Evolutionary conservation across 2,329 filamentous ascomycete species (phyloP), one percentile per base, ranked within the genome.

Genomic region (Nemania bipapillata): DNA sequence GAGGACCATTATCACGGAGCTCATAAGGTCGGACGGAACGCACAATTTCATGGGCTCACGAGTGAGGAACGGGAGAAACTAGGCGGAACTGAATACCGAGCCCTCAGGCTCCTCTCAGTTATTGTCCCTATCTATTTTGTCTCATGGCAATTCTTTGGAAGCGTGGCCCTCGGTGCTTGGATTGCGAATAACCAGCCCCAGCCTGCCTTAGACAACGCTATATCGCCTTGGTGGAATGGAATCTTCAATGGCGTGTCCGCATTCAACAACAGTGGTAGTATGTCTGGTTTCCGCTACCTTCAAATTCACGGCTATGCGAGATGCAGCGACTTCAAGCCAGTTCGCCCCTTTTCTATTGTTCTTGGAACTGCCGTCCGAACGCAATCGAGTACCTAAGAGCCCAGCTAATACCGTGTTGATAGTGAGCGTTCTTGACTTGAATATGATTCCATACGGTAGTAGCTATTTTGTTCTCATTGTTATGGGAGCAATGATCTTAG

Each of bases 151-250:
- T 68, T 85, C 7, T 70, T 85, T 6, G 82, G 83, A 8, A 79
- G 78, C 61, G 71, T 86, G 5, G 80, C 79, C 6, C 77, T 85
- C 42, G 89, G 86, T 9, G 87, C 87, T 17, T 92, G 87, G 83
- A 86, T 91, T 62, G 83, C 82, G 17, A 77, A 81, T 66, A 83
- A 89, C 69, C 82, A 83, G 50, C 80, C 86, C 0, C 79, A 80
- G 8, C 80, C 83, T 3, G 83, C 88, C 0, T 75, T 79, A 1
- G 78, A 76, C 4, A 90, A 91, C 75, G 87, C 85, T 12, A 83
- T 90, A 62, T 87, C 88, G 66, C 86, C 90, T 37, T 91, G 87
- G 87, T 92, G 90, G 89, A 81, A 88, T 2, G 90, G 90, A 47
- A 85, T 88, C 52, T 92, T 92, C 79, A 89, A 90, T 69, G 87